phyloP scores from a whole-genome alignment of 1,139 yeast species.

The Sugiyamaella pinicola region DNA sequence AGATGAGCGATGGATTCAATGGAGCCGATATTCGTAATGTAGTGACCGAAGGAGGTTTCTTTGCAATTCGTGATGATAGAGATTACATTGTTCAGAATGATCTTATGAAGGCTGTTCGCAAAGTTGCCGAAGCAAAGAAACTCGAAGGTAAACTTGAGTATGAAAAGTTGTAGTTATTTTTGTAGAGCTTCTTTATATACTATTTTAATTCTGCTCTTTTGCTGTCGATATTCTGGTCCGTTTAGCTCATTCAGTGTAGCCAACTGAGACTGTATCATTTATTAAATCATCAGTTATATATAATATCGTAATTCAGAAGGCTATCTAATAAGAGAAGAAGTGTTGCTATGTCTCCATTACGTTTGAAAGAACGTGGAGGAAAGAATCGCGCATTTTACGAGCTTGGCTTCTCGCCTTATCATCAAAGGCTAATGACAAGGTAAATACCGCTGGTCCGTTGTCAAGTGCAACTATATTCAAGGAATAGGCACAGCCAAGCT shows the following conservation, averaged over 20 bases:
- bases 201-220: too few relatives aligned
- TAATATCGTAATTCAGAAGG: constrained; percentile 10
- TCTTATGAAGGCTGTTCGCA: constrained; percentile 96
- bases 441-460: constrained; percentile 22
- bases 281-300: too few relatives aligned
- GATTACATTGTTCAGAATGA: constrained; percentile 93
- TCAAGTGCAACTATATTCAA: constrained; percentile 25
- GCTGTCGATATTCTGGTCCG: too few relatives aligned
- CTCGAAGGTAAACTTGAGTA: constrained; percentile 95
- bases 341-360: constrained; percentile 17
- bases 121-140: constrained; percentile 95
- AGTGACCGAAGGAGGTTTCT: constrained; percentile 98
- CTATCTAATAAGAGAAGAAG: too few relatives aligned
- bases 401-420: constrained; percentile 5
- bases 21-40: constrained; percentile 99
- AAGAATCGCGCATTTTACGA: constrained; percentile 23
- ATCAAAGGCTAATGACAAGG: constrained; percentile 22
- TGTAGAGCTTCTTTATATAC: background rate
- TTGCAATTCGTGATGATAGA: constrained; percentile 96
- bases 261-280: too few relatives aligned
- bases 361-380: constrained; percentile 20
- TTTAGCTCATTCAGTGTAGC: too few relatives aligned
- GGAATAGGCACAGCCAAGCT: constrained; percentile 19
- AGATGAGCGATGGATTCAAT: constrained; percentile 98
- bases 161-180: constrained; percentile 67